These are phyloP conservation scores for Aspergillus cavernicola DNA, from an alignment of 495 filamentous ascomycete species.

Conservation along the genomic window DNA sequence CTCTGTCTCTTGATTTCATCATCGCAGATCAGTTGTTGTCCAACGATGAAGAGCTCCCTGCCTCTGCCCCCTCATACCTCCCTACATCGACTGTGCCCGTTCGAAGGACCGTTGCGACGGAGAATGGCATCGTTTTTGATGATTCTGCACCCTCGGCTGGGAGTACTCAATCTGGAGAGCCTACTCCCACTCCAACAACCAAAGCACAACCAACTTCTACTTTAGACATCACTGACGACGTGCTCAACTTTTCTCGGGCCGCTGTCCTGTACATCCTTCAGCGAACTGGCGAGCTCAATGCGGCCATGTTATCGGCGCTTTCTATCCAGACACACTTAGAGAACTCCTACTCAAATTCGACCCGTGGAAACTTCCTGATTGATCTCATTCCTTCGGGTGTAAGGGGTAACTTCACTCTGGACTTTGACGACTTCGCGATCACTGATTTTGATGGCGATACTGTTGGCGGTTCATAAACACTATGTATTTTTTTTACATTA, in stretches of 20 bases:
- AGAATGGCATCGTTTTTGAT: slow-evolving; percentile 44
- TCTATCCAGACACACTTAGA: slow-evolving; percentile 35
- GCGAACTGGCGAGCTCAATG: slow-evolving; percentile 39
- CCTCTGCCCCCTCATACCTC: slow-evolving; percentile 2
- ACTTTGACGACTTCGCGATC: slow-evolving; percentile 44
- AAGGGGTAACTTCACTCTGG: slow-evolving; percentile 32
- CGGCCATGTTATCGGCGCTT: slow-evolving; percentile 31
- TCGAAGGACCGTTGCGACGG: slow-evolving; percentile 34
- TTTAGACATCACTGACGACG: slow-evolving; percentile 15
- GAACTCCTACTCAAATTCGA: slow-evolving; percentile 21
- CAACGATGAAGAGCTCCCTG: slow-evolving; percentile 1
- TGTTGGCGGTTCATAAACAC: slow-evolving; percentile 28
- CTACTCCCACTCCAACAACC: slow-evolving; percentile 18
- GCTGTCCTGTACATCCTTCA: slow-evolving; percentile 50
- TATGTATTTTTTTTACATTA: background rate
- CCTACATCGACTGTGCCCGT: slow-evolving; percentile 26
- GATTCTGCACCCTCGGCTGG: slow-evolving; percentile 14
- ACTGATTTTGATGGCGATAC: slow-evolving; percentile 38
- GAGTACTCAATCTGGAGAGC: slow-evolving; percentile 8
- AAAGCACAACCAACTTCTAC: slow-evolving; percentile 16
- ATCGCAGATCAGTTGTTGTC: slow-evolving; percentile 8
- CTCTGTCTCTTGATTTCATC: slow-evolving; percentile 5
- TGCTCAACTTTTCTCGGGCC: slow-evolving; percentile 46
- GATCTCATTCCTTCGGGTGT: slow-evolving; percentile 19
- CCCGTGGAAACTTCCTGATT: slow-evolving; percentile 7